Conservation (phyloP, 2,329 filamentous ascomycete species). For the Zarea fungicola region DNA sequence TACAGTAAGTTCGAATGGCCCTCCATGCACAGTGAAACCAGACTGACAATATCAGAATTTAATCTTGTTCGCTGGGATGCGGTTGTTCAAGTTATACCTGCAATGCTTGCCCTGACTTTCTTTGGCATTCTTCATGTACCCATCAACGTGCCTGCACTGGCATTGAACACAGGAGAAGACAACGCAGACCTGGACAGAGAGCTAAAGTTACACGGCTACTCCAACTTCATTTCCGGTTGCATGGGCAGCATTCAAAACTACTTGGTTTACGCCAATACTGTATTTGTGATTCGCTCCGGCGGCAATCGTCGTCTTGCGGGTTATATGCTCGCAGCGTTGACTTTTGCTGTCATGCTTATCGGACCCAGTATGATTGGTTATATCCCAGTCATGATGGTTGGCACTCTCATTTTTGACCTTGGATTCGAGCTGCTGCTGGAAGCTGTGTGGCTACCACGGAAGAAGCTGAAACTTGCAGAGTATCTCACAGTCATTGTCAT, state of each 20-base stretch:
- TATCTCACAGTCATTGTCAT: constrained; percentile 88
- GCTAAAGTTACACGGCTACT: constrained; percentile 85
- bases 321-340: constrained; percentile 74
- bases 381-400: constrained; percentile 96
- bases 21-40: background rate
- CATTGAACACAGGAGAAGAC: constrained; percentile 85
- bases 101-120: constrained; percentile 95
- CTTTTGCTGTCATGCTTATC: constrained; percentile 74
- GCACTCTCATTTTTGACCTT: constrained; percentile 88
- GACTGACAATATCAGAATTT: constrained; percentile 55
- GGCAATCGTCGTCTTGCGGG: constrained; percentile 84
- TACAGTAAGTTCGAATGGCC: constrained; percentile 61
- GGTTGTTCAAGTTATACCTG: constrained; percentile 76
- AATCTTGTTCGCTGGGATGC: constrained; percentile 77
- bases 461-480: constrained; percentile 80
- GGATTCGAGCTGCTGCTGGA: constrained; percentile 89
- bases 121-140: constrained; percentile 96
- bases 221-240: constrained; percentile 83
- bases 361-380: constrained; percentile 87
- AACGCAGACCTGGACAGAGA: constrained; percentile 88
- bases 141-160: constrained; percentile 93
- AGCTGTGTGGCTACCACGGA: constrained; percentile 81
- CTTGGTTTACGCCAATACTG: constrained; percentile 92
- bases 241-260: constrained; percentile 93
- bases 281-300: constrained; percentile 93